These are phyloP conservation scores for Clohesyomyces aquaticus DNA, from an alignment of 495 filamentous ascomycete species.

Conservation along the genomic window DNA sequence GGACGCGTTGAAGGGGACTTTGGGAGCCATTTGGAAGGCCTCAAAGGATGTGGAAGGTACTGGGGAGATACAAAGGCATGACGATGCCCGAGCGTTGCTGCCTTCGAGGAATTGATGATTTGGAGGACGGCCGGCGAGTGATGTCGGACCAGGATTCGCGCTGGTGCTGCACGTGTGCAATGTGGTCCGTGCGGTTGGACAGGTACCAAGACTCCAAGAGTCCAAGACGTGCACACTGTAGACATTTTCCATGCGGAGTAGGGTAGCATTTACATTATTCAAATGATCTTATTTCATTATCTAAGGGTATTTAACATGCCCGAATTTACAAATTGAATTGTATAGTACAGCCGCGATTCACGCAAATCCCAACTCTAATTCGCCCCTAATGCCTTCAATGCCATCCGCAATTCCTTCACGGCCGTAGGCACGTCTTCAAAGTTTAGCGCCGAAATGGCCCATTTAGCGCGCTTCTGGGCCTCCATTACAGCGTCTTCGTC, in stretches of 20 bases:
- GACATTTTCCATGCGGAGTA: too few species aligned
- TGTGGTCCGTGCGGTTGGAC: not conserved
- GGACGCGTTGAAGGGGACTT: constrained; percentile 75
- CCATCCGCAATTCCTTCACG: constrained; percentile 78
- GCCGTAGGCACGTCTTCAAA: constrained; percentile 96
- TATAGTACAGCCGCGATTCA: not conserved
- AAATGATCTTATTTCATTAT: not conserved
- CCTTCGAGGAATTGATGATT: not conserved
- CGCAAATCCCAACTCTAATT: constrained; percentile 23
- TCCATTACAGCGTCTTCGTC: constrained; percentile 77
- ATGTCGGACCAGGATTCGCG: not conserved
- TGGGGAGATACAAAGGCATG: constrained; percentile 9
- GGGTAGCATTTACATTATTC: too few species aligned
- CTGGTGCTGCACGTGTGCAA: not conserved
- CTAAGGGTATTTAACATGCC: constrained; percentile 1
- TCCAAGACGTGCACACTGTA: too few species aligned
- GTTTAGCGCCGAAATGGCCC: constrained; percentile 94
- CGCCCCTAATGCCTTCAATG: constrained; percentile 69
- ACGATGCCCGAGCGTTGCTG: not conserved
- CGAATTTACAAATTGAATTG: not conserved
- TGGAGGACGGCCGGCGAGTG: not conserved
- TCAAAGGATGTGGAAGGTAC: constrained; percentile 5
- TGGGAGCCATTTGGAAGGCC: constrained; percentile 60
- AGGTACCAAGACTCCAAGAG: too few species aligned
- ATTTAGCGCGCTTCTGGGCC: constrained; percentile 94